Evolutionary conservation across 768 basidiomycete species (phyloP).

Genomic region (Hygrophorus russula): DNA sequence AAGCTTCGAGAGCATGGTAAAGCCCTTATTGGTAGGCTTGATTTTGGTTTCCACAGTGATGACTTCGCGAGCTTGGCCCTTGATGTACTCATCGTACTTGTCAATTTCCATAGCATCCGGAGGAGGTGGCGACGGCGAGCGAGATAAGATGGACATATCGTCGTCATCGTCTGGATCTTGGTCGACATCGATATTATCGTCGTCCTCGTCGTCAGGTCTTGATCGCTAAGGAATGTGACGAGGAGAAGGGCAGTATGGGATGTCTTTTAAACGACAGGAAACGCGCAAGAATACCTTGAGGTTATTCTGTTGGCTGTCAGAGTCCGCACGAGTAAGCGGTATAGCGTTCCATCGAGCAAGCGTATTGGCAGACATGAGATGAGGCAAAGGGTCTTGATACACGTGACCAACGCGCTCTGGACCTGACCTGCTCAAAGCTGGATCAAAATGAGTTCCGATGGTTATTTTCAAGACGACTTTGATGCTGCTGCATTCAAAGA

Average conservation of each 20-base stretch:
- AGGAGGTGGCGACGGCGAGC: constrained; percentile 60
- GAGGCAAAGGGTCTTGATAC: neutral
- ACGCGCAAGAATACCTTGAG: constrained; percentile 63
- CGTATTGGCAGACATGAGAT: constrained; percentile 60
- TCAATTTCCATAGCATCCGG: constrained; percentile 30
- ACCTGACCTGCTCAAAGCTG: neutral
- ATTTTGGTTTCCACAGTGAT: constrained; percentile 78
- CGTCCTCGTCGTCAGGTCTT: constrained; percentile 45
- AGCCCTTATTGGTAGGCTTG: constrained; percentile 70
- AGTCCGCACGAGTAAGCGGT: constrained; percentile 24
- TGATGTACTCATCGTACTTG: constrained; percentile 59
- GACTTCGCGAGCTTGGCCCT: constrained; percentile 42
- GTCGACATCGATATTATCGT: constrained; percentile 29
- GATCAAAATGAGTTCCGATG: constrained; percentile 61
- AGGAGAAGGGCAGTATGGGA: constrained; percentile 45
- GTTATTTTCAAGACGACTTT: constrained; percentile 55
- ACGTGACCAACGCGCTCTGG: constrained; percentile 5
- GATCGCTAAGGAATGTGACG: constrained; percentile 49
- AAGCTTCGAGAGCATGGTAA: constrained; percentile 67
- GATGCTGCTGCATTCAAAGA: constrained; percentile 48
- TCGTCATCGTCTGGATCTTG: constrained; percentile 49
- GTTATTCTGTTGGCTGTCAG: constrained; percentile 12
- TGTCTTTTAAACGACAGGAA: constrained; percentile 29
- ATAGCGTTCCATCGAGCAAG: constrained; percentile 70
- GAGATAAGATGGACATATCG: constrained; percentile 61